Evolutionary conservation across 257 asterid species (phyloP).

Genomic region (Scutellaria minor): DNA sequence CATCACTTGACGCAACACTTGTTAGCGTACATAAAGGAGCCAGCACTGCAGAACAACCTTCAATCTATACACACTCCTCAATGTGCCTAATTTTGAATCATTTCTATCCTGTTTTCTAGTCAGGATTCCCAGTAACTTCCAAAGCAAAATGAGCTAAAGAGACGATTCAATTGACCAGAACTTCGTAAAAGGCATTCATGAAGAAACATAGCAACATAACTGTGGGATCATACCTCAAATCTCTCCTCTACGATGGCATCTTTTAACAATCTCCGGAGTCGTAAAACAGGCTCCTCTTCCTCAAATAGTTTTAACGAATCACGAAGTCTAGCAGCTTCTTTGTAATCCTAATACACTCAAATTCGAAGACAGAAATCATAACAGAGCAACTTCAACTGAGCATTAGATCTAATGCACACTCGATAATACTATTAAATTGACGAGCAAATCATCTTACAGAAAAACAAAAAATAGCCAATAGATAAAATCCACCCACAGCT

Average conservation of each 20-base stretch:
- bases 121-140: background rate
- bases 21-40: background rate
- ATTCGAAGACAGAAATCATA: background rate
- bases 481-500: slow-evolving; percentile 1
- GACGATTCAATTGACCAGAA: background rate
- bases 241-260: slow-evolving; percentile 78
- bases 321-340: slow-evolving; percentile 87
- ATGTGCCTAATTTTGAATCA: background rate
- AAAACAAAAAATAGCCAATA: background rate
- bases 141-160: background rate
- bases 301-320: slow-evolving; percentile 77
- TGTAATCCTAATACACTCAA: slow-evolving; percentile 55
- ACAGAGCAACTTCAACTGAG: background rate
- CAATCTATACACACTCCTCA: background rate
- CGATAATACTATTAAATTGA: background rate
- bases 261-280: slow-evolving; percentile 63
- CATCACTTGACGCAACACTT: background rate
- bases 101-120: background rate
- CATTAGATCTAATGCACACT: background rate
- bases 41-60: background rate
- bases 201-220: slow-evolving; percentile 37
- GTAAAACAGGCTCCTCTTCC: slow-evolving; percentile 83
- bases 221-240: slow-evolving; percentile 59
- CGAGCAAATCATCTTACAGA: background rate
- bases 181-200: background rate